Evolutionary conservation across 805 yeast species (phyloP), one percentile per base, ranked within the genome.

Genomic region (Maudiozyma turicensis): DNA sequence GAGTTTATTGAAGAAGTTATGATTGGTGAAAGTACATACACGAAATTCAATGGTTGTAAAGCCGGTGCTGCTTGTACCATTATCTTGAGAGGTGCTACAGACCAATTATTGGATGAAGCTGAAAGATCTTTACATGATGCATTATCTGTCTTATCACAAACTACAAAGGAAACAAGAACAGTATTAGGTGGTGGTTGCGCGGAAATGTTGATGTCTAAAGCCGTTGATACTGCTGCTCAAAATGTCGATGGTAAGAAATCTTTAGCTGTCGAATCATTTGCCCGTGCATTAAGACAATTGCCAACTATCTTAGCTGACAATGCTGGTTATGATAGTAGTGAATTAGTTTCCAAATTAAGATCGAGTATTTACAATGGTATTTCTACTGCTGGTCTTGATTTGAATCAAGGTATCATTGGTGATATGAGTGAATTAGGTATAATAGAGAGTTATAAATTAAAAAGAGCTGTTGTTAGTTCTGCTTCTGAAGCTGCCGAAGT

Each of bases 401-500:
- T 93, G 60, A 81, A 86, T 64, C 74, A 75, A 40, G 99, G 99
- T 53, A 72, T 68, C 42, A 82, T 93, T 53, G 95, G 89, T 11
- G 99, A 93, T 66, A 91, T 93, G 95, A 80, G 95, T 67, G 93
- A 89, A 53, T 69, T 83, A 58, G 99, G 98, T 26, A 79, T 91
- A 57, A 89, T 93, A 47, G 99, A 93, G 71, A 82, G 95, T 54
- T 93, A 77, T 70, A 91, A 90, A 70, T 77, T 93, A 67, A 93
- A 93, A 72, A 76, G 80, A 54, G 95, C 97, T 2, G 99, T 95
- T 13, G 97, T 93, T 14, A 79, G 89, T 11, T 83, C 95, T 44
- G 98, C 99, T 5, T 76, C 95, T n/a, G 99, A 93, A 72, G 99
- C 99, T 33, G 95, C 98, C 5, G 98, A 93, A 72, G 90, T 93